Evolutionary conservation across 2,329 filamentous ascomycete genomes (phyloP).

Genomic region (Xylariaceae sp.): DNA sequence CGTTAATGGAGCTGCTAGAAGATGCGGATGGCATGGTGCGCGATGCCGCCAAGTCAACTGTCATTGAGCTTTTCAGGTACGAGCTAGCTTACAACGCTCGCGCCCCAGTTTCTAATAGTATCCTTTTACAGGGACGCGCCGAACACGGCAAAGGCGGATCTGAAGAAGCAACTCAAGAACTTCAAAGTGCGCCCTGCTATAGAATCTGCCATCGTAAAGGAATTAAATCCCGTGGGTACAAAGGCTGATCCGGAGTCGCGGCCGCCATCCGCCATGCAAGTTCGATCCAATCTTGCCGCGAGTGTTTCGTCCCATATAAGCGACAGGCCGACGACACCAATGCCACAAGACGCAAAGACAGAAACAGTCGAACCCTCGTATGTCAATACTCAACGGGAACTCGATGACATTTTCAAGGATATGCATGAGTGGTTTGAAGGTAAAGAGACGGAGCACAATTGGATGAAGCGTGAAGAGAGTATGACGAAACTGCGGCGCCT

Average conservation of each 20-base stretch:
- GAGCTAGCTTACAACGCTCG: conserved; percentile 20
- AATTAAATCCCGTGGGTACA: conserved; percentile 54
- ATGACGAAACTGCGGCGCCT: conserved; percentile 72
- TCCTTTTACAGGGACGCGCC: conserved; percentile 60
- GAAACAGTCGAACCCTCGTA: conserved; percentile 76
- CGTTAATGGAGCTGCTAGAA: conserved; percentile 80
- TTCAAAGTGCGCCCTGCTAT: conserved; percentile 86
- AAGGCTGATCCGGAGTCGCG: conserved; percentile 38
- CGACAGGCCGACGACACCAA: conserved; percentile 58
- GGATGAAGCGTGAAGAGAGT: conserved; percentile 80
- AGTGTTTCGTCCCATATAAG: conserved; percentile 47
- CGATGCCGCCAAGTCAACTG: conserved; percentile 74
- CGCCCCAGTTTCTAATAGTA: conserved; percentile 14
- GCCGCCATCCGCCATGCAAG: conserved; percentile 39
- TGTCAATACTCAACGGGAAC: conserved; percentile 76
- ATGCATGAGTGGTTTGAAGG: conserved; percentile 84
- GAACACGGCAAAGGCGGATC: conserved; percentile 77
- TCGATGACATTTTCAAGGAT: conserved; percentile 81
- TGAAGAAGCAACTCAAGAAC: conserved; percentile 79
- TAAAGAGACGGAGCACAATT: conserved; percentile 85
- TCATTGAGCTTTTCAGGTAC: conserved; percentile 82
- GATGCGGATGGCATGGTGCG: conserved; percentile 85
- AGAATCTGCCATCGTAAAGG: conserved; percentile 72
- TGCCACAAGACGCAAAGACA: conserved; percentile 60
- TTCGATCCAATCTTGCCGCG: conserved; percentile 41